Conservation (phyloP, 2,329 filamentous ascomycete species). For the Tolypocladium sp. region DNA sequence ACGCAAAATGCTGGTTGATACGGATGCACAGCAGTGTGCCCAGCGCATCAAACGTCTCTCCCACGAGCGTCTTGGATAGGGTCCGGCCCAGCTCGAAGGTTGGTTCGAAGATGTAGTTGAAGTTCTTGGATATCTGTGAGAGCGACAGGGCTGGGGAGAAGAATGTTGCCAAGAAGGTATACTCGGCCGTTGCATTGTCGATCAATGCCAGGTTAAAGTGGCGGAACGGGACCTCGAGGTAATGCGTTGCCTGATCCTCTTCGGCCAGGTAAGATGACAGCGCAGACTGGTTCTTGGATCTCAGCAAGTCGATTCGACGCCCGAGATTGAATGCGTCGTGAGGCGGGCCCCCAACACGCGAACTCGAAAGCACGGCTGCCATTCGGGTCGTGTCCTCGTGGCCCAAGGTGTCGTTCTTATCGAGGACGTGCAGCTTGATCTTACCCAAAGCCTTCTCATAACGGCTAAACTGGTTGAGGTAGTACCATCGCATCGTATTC, state of each 20-base stretch:
- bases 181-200: slow-evolving; percentile 91
- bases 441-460: slow-evolving; percentile 80
- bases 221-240: slow-evolving; percentile 82
- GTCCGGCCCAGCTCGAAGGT: slow-evolving; percentile 76
- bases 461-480: slow-evolving; percentile 79
- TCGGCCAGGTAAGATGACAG: slow-evolving; percentile 84
- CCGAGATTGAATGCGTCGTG: slow-evolving; percentile 89
- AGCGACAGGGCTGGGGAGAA: slow-evolving; percentile 73
- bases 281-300: slow-evolving; percentile 62
- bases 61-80: slow-evolving; percentile 67
- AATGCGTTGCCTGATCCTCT: slow-evolving; percentile 77
- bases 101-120: slow-evolving; percentile 80
- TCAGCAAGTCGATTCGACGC: slow-evolving; percentile 74
- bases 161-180: slow-evolving; percentile 85
- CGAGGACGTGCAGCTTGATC: slow-evolving; percentile 72
- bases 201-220: slow-evolving; percentile 91
- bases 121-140: slow-evolving; percentile 70
- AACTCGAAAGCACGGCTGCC: slow-evolving; percentile 44
- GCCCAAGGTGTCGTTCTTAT: slow-evolving; percentile 75
- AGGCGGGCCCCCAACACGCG: slow-evolving; percentile 39
- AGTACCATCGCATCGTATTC: slow-evolving; percentile 99
- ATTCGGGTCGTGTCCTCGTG: slow-evolving; percentile 65
- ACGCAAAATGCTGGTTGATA: slow-evolving; percentile 87
- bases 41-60: slow-evolving; percentile 72
- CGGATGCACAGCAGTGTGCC: slow-evolving; percentile 87